Evolutionary conservation across 2,329 filamentous ascomycete genomes (phyloP), one percentile per base, ranked within the genome.

Genomic region (Beauveria sp.): DNA sequence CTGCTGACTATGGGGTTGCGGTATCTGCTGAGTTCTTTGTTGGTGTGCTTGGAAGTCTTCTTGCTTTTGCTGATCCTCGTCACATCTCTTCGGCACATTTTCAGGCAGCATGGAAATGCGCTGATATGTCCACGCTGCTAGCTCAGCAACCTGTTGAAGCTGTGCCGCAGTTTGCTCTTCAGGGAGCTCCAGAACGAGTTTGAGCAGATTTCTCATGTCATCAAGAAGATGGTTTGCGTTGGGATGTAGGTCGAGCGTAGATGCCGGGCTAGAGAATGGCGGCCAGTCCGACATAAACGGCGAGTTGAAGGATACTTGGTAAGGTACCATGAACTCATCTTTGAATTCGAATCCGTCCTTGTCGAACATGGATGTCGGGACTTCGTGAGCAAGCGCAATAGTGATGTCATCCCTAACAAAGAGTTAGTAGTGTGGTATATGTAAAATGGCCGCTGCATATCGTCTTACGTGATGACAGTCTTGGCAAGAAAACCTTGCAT

Each of bases 181-280:
- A 0, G 78, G 74, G n/a, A 81, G 68, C 1, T 72, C 68, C 5
- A 80, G 64, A 0, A 81, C 75, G 3, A 75, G 68, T 14, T 72
- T 67, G n/a, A 81, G 71, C 1, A 84, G 70, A 24, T 76, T 76
- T 5, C 80, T 75, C 69, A 82, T 76, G 54, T 81, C 77, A 59
- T 84, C 81, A 3, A 84, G 75, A 57, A 84, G 79, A 16, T 75
- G 72, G 5, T 80, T 79, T 1, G 78, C 79, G 56, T 72, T 70
- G 1, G 72, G 70, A 56, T 81, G 77, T n/a, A 83, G 69, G n/a
- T 72, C 70, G 2, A 81, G 68, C 0, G 74, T 71, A 12, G 74
- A 72, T 28, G 72, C 72, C 22, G 74, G 79, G 38, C 73, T 73
- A 5, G 71, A 66, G 66, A 82, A 83, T 0, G 73, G 70, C 2